Base-by-base conservation (phyloP, 2,329 filamentous ascomycete species). In the Hymenoscyphus albidus region DNA sequence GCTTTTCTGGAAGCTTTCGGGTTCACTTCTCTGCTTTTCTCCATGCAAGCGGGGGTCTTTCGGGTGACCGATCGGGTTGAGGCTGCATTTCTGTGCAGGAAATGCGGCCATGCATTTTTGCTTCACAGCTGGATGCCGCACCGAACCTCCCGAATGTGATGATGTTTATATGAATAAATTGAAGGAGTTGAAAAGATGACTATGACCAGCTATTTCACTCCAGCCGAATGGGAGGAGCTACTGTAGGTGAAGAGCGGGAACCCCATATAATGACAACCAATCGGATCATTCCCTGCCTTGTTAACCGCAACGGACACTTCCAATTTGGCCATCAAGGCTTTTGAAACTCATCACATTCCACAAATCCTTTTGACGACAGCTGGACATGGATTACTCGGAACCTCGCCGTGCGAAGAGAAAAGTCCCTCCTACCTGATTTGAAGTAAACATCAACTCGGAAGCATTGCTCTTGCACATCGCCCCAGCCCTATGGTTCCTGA, bases 41-140 rank as follows among this genome's bases (percentile, higher is more conserved):
- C 48, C 10, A 54, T 54, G 48, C 18, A 54, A 27, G 48, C 22
- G 18, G 48, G 48, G 48, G 48, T 54, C 48, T 12, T 27, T 54
- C 18, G 48, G 48, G 18, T 54, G 22, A 22, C 48, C 7, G 48
- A 54, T 54, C 48, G 48, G 48, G 48, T 54, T 27, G 48, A 22
- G 48, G 48, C 18, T 54, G 48, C 48, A 54, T 18, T 54, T 54
- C 22, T 9, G 48, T 54, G 48, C 48, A 54, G 48, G 48, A 22
- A 54, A n/a, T 54, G 48, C 48, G 48, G 48, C 10, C 18, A 54
- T 54, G 48, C 48, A 54, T 54, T 54, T 54, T 5, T 54, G 35
- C 35, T 54, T 18, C 22, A 54, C 7, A 54, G 18, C 48, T 27
- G 48, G 48, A 54, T 27, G 48, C 22, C 48, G 48, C 18, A 27